Conservation (phyloP, 148 eudicot species). For the Persicaria tinctoria region DNA sequence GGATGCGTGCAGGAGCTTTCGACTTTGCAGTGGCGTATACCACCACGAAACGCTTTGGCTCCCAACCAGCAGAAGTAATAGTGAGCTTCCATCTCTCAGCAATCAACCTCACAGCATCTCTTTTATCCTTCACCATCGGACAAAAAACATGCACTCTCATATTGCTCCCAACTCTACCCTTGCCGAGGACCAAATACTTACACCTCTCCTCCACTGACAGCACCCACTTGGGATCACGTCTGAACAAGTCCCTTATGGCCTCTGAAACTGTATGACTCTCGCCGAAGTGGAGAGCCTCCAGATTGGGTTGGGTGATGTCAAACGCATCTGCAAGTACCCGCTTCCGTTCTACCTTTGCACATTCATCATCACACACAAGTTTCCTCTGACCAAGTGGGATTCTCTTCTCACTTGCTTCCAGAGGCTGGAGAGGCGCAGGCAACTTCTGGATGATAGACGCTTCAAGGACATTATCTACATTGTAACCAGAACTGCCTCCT, state of each 20-base stretch:
- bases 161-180: slow-evolving; percentile 36
- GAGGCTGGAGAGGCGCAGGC: slow-evolving; percentile 70
- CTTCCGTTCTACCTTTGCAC: slow-evolving; percentile 68
- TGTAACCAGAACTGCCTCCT: slow-evolving; percentile 41
- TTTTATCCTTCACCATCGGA: slow-evolving; percentile 75
- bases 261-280: slow-evolving; percentile 59
- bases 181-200: slow-evolving; percentile 74
- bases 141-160: slow-evolving; percentile 83
- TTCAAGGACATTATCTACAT: slow-evolving; percentile 45
- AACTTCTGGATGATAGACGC: slow-evolving; percentile 73
- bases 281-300: slow-evolving; percentile 76
- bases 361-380: slow-evolving; percentile 83
- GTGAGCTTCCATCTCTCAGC: slow-evolving; percentile 95
- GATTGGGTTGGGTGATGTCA: slow-evolving; percentile 50
- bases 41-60: slow-evolving; percentile 78
- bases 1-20: slow-evolving; percentile 65
- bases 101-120: slow-evolving; percentile 79
- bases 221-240: slow-evolving; percentile 96
- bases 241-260: slow-evolving; percentile 43
- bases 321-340: slow-evolving; percentile 89
- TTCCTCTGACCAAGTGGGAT: slow-evolving; percentile 83
- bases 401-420: slow-evolving; percentile 54
- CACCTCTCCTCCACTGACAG: slow-evolving; percentile 83
- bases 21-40: slow-evolving; percentile 72
- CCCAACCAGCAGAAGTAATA: slow-evolving; percentile 81